Evolutionary conservation across 768 basidiomycete species (phyloP), one percentile per base, ranked within the genome.

Genomic region (Pisolithus albus): DNA sequence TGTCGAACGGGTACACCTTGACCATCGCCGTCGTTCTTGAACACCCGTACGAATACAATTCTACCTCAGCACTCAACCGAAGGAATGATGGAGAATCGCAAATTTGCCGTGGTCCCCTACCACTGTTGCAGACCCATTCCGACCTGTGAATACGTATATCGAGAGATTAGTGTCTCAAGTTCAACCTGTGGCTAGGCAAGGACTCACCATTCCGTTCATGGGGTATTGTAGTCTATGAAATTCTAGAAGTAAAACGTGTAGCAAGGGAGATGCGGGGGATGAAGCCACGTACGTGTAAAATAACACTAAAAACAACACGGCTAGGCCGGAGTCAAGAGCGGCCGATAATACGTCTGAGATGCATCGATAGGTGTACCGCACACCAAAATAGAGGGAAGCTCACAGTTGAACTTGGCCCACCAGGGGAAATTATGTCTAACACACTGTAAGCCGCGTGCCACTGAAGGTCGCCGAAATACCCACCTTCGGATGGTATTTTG

Each of bases 391-490:
- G 26, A 11, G n/a, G 5, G 21, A 8, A 4, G 62, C 72, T 57
- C 54, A 86, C 85, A 87, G 57, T 87, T 87, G 66, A 86, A 86
- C 65, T 88, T 87, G 18, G 84, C 78, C 86, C 84, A 87, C 70
- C 80, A 86, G 6, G 77, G 68, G 61, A 88, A 88, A 61, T 82
- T 72, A 54, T 76, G 76, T 43, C 67, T 67, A 37, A 3, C 7
- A 15, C 37, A 3, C 3, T 18, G n/a, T 11, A 1, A 9, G 52
- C 3, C 45, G 39, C 4, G n/a, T 16, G 24, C 9, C 18, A 39
- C 8, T 1, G 4, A 28, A 16, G 7, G 0, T 8, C 10, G 16
- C 11, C 16, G 5, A 1, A 8, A 7, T 6, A 7, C 64, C 3
- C 32, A 67, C 65, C 82, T 70, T 55, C 86, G 75, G 34, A 86